Evolutionary conservation across 1,284 basidiomycete species (phyloP).

Genomic region (Chalciporus sp.): DNA sequence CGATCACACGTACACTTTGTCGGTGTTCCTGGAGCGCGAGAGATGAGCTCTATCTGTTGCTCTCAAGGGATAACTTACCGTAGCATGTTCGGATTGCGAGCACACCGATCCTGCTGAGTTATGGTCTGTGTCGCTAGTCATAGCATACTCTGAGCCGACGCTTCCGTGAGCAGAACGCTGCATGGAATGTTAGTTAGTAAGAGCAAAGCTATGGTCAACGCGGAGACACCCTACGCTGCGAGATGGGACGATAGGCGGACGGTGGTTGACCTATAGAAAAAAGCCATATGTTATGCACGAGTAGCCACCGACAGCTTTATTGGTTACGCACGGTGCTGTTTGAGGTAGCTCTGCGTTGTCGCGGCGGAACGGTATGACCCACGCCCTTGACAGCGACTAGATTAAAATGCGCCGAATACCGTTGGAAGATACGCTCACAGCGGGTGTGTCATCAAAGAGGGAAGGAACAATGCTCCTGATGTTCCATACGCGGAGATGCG

Average conservation of each 20-base stretch:
- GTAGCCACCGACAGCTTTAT: not conserved
- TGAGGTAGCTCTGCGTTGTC: not conserved
- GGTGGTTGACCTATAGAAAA: constrained; percentile 5
- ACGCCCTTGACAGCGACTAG: not conserved
- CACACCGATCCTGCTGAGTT: not conserved
- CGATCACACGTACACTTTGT: not conserved
- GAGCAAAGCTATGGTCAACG: not conserved
- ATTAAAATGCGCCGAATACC: not conserved
- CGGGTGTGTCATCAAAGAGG: constrained; percentile 19
- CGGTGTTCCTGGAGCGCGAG: not conserved
- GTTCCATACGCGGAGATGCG: too few species aligned
- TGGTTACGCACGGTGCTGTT: constrained; percentile 8
- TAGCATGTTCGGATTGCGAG: not conserved
- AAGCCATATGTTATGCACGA: not conserved
- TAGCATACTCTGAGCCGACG: not conserved
- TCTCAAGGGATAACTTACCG: constrained; percentile 1
- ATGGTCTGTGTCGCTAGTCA: not conserved
- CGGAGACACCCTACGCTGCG: constrained; percentile 10
- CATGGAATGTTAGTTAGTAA: not conserved
- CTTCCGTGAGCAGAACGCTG: constrained; percentile 10
- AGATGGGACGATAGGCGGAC: not conserved
- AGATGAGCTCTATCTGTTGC: not conserved
- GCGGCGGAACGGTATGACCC: not conserved
- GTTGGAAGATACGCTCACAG: constrained; percentile 1
- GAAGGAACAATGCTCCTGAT: constrained; percentile 7